Evolutionary conservation across 805 yeast genomes (phyloP).

Genomic region (Candida arabinofermentans): DNA sequence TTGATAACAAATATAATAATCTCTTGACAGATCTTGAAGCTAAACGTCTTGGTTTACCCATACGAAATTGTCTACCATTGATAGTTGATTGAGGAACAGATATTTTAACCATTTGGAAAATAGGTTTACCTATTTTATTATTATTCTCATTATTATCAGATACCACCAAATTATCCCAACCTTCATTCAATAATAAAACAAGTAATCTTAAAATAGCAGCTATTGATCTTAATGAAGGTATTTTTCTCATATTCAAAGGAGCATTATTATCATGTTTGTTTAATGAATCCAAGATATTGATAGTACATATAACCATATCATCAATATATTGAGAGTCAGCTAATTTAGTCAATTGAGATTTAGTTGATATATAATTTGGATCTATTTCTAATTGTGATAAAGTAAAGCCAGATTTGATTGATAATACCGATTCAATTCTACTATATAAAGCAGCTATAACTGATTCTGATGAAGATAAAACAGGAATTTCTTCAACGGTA

Average conservation of each 20-base stretch:
- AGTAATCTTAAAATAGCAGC: constrained; percentile 36
- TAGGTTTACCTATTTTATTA: too few species aligned
- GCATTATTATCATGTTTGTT: constrained; percentile 19
- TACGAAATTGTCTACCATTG: constrained; percentile 8
- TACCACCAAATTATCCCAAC: constrained; percentile 18
- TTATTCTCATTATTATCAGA: too few species aligned
- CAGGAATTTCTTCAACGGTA: constrained; percentile 4
- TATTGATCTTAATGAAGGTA: constrained; percentile 31
- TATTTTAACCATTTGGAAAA: constrained; percentile 8
- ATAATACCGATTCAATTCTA: constrained; percentile 33
- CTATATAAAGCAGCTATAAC: constrained; percentile 33
- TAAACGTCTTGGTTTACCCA: constrained; percentile 13
- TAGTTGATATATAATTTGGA: constrained; percentile 30
- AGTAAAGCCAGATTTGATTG: constrained; percentile 33
- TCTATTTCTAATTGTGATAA: constrained; percentile 36
- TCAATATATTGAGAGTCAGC: constrained; percentile 25
- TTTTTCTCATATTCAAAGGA: constrained; percentile 25
- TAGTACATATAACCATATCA: constrained; percentile 28
- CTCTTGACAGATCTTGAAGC: constrained; percentile 7
- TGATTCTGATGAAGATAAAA: constrained; percentile 14
- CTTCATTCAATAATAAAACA: constrained; percentile 28
- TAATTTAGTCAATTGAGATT: constrained; percentile 31
- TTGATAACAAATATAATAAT: constrained; percentile 12
- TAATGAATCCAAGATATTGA: constrained; percentile 25
- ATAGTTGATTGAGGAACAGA: constrained; percentile 8